phyloP scores from a whole-genome alignment of 139 green algal species.

The Micractinium conductrix region DNA sequence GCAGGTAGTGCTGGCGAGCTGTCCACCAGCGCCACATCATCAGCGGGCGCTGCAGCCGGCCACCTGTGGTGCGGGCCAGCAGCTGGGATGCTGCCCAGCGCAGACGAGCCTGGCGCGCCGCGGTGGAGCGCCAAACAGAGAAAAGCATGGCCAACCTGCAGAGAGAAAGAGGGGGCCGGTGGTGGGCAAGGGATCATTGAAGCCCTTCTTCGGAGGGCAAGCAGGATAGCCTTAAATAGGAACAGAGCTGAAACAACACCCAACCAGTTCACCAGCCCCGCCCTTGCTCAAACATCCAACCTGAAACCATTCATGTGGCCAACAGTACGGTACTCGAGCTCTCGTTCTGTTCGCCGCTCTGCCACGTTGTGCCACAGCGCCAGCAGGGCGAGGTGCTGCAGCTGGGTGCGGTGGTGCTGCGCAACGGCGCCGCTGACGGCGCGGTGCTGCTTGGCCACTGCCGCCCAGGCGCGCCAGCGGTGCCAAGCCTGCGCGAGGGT shows the following conservation, averaged over 20 bases:
- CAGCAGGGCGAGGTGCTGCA: not conserved
- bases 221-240: no score
- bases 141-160: not conserved
- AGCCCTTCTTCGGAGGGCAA: no score
- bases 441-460: not conserved
- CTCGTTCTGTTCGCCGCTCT: not conserved
- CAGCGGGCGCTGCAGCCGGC: not conserved
- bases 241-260: no score
- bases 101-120: not conserved
- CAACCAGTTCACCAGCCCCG: no score
- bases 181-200: not conserved
- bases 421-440: not conserved
- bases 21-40: slow-evolving; percentile 11
- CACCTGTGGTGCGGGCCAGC: not conserved
- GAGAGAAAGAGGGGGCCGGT: not conserved
- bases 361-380: not conserved
- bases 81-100: not conserved
- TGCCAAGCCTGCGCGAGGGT: not conserved
- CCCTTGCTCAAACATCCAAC: not conserved
- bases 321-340: not conserved
- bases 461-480: not conserved
- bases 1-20: slow-evolving; percentile 4
- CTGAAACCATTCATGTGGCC: slow-evolving; percentile 20
- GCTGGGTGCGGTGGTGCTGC: not conserved
- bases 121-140: not conserved